A percentile compares a stretch with the other conserved stretches of the same genome.
These are phyloP conservation scores for Colletotrichum trifolii DNA, from an alignment of 2,329 filamentous ascomycete genomes.

Conservation along the genomic window DNA sequence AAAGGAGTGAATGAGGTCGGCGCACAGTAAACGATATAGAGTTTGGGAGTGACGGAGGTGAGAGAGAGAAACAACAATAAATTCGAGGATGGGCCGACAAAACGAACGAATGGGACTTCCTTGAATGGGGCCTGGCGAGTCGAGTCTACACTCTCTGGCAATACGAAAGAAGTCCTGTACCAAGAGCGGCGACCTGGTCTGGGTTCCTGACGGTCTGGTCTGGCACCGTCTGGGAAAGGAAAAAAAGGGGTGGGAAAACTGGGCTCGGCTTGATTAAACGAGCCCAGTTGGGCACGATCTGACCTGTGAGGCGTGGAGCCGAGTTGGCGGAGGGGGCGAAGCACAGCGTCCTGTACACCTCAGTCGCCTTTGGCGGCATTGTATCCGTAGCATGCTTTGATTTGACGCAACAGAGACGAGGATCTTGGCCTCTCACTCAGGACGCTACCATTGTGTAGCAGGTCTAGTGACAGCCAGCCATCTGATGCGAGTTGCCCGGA, in stretches of 20 bases:
- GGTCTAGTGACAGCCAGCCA: no score
- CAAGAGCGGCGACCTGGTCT: no score
- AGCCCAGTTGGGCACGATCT: constrained; percentile 2
- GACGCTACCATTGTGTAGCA: no score
- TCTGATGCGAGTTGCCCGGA: no score
- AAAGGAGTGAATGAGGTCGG: constrained; percentile 32
- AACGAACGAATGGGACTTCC: constrained; percentile 28
- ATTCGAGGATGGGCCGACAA: constrained; percentile 16
- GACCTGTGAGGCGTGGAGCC: constrained; percentile 13
- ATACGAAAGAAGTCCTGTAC: no score
- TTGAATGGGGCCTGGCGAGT: neutral
- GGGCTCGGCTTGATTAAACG: constrained; percentile 33
- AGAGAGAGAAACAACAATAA: constrained; percentile 10
- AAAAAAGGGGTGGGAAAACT: constrained; percentile 24
- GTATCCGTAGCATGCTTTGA: no score
- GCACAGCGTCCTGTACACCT: neutral
- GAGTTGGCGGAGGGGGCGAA: constrained; percentile 13
- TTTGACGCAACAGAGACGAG: no score
- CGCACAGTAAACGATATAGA: constrained; percentile 32
- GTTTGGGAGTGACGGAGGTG: constrained; percentile 20
- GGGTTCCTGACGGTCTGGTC: neutral
- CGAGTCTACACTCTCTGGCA: no score
- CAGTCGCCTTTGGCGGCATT: constrained; percentile 2
- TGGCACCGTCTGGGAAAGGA: constrained; percentile 14
- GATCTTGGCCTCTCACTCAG: no score